A percentile compares a stretch with the other conserved stretches of the same genome.
phyloP scores from a whole-genome alignment of 139 green algal genomes.

The Micractinium sp. region DNA sequence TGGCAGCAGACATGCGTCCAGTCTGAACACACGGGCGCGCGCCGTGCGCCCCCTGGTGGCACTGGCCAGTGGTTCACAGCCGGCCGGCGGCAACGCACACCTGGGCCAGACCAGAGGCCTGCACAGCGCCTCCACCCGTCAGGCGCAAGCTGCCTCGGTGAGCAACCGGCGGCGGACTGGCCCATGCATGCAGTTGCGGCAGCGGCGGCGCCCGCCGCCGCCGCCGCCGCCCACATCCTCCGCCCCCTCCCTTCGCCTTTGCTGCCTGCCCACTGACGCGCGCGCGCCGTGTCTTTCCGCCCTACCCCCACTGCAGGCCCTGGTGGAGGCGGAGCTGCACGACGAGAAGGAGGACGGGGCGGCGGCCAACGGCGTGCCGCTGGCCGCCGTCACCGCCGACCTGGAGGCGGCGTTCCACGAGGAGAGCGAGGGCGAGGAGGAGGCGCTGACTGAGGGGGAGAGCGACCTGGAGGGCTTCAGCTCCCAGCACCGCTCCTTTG shows the following conservation, averaged over 20 bases:
- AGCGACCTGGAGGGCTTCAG: conserved; percentile 15
- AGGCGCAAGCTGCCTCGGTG: not conserved
- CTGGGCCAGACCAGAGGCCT: not conserved
- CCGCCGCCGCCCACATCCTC: not conserved
- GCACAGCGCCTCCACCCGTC: not conserved
- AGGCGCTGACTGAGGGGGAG: not conserved
- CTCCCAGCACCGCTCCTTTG: conserved; percentile 33
- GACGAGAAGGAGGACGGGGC: too few relatives aligned
- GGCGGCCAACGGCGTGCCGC: not conserved
- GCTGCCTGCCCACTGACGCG: not conserved
- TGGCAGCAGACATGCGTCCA: conserved; percentile 13
- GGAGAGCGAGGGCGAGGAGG: not conserved
- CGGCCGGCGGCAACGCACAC: not conserved
- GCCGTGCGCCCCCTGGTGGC: not conserved
- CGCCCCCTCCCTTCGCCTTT: not conserved
- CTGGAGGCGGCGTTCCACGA: not conserved
- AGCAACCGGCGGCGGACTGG: not conserved
- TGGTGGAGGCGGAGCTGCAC: conserved; percentile 4
- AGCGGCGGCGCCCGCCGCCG: too few relatives aligned
- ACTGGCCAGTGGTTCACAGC: not conserved
- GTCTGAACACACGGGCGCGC: not conserved
- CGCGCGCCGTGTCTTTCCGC: not conserved
- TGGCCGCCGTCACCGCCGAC: not conserved
- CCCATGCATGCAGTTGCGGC: conserved; percentile 2
- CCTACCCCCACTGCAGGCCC: conserved; percentile 4